Evolutionary conservation across 768 basidiomycete genomes (phyloP).

Genomic region (Lactarius deliciosus): DNA sequence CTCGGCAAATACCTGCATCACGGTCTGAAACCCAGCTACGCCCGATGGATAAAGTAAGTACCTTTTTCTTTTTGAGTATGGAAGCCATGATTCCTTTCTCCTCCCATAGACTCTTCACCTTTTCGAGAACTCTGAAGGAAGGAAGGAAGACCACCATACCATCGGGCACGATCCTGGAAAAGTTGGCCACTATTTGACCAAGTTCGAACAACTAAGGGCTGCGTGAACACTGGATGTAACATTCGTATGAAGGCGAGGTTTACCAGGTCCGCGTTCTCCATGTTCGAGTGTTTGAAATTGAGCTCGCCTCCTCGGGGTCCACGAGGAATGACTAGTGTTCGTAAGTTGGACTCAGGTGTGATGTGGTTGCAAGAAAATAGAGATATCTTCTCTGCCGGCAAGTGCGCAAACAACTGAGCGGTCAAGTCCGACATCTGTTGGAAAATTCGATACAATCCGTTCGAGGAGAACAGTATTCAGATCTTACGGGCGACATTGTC

Average conservation of each 20-base stretch:
- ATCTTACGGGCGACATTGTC: slow-evolving; percentile 92
- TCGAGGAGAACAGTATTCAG: slow-evolving; percentile 17
- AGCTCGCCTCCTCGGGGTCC: slow-evolving; percentile 75
- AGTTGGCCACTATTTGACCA: slow-evolving; percentile 78
- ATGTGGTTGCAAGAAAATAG: slow-evolving; percentile 85
- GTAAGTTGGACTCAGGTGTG: slow-evolving; percentile 76
- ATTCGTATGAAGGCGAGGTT: not conserved
- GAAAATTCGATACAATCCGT: slow-evolving; percentile 10
- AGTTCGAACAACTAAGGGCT: slow-evolving; percentile 35
- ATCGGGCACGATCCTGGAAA: slow-evolving; percentile 52
- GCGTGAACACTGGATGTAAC: too few species aligned
- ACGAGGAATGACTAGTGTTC: slow-evolving; percentile 67
- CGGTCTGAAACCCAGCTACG: not conserved
- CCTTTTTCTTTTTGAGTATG: slow-evolving; percentile 73
- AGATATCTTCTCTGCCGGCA: slow-evolving; percentile 60
- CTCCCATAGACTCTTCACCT: slow-evolving; percentile 64
- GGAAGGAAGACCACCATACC: slow-evolving; percentile 78
- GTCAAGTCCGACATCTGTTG: slow-evolving; percentile 82
- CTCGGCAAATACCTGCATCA: slow-evolving; percentile 23
- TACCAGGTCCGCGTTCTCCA: slow-evolving; percentile 55
- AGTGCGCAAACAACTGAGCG: slow-evolving; percentile 70
- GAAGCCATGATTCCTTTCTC: slow-evolving; percentile 59
- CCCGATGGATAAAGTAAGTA: slow-evolving; percentile 33
- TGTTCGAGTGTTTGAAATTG: slow-evolving; percentile 42
- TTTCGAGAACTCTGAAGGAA: slow-evolving; percentile 80